Evolutionary conservation across 495 filamentous ascomycete genomes (phyloP).

Genomic region (Neurospora sp.): DNA sequence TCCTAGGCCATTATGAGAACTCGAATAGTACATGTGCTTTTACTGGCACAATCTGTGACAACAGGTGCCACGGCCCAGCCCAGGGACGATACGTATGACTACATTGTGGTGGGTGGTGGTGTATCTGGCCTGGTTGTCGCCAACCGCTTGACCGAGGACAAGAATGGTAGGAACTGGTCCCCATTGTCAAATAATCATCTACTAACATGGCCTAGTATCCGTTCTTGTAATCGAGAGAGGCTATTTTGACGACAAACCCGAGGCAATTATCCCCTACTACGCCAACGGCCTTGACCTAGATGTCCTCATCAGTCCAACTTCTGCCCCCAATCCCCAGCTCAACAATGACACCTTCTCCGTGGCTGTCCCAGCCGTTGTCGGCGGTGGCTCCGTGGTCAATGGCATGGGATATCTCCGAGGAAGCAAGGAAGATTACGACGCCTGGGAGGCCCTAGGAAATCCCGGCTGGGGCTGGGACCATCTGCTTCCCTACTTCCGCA

Average conservation of each 20-base stretch:
- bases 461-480: slow-evolving; percentile 50
- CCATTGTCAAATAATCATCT: neutral
- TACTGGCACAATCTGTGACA: neutral
- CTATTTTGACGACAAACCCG: slow-evolving; percentile 18
- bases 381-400: slow-evolving; percentile 34
- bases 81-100: slow-evolving; percentile 19
- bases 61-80: neutral
- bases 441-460: slow-evolving; percentile 53
- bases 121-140: slow-evolving; percentile 37
- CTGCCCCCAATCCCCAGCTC: slow-evolving; percentile 16
- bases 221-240: slow-evolving; percentile 39
- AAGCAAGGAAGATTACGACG: slow-evolving; percentile 48
- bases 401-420: slow-evolving; percentile 41
- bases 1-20: neutral
- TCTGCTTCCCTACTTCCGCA: slow-evolving; percentile 35
- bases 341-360: slow-evolving; percentile 14
- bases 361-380: slow-evolving; percentile 25
- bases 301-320: slow-evolving; percentile 18
- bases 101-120: slow-evolving; percentile 32
- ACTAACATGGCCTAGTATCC: slow-evolving; percentile 8
- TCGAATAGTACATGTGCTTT: neutral
- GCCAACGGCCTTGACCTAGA: slow-evolving; percentile 11
- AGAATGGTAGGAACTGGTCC: neutral
- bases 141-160: slow-evolving; percentile 32
- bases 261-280: slow-evolving; percentile 17